Evolutionary conservation across 352 stramenopile genomes (phyloP).

Genomic region (Phytopythium helicoides): DNA sequence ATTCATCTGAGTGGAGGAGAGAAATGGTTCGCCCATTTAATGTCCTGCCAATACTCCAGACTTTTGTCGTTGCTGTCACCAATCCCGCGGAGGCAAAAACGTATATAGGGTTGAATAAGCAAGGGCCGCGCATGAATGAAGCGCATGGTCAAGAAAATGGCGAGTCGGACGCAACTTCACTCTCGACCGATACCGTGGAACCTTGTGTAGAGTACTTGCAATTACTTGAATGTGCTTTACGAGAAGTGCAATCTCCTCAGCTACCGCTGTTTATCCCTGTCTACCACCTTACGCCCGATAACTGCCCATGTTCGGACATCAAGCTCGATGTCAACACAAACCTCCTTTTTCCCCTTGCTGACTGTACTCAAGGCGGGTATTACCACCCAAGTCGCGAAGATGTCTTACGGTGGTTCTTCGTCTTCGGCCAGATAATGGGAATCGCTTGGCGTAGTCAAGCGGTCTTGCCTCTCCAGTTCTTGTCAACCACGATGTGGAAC

Average conservation of each 20-base stretch:
- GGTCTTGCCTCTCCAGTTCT: constrained; percentile 47
- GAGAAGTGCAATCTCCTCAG: constrained; percentile 55
- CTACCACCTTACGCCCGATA: neutral
- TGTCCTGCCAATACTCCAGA: constrained; percentile 27
- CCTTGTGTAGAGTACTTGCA: constrained; percentile 33
- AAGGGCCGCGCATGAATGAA: neutral
- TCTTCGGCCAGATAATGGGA: constrained; percentile 54
- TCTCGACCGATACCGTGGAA: constrained; percentile 15
- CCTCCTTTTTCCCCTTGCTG: constrained; percentile 26
- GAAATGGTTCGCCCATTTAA: constrained; percentile 19
- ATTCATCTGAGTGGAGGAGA: neutral
- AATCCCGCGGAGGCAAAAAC: neutral
- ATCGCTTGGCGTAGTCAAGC: constrained; percentile 55
- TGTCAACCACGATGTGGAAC: constrained; percentile 44
- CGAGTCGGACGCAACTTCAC: constrained; percentile 8
- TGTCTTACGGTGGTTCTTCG: constrained; percentile 50
- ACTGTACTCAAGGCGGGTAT: constrained; percentile 2
- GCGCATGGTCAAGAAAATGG: constrained; percentile 16
- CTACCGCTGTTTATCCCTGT: constrained; percentile 56
- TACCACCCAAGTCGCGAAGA: constrained; percentile 17
- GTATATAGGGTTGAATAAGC: neutral
- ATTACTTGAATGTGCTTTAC: constrained; percentile 39
- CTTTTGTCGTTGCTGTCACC: constrained; percentile 28
- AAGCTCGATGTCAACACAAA: constrained; percentile 50
- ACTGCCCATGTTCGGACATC: neutral